Percentiles rank a stretch among this genome's conserved stretches.
Evolutionary conservation across 129 eudicot species (phyloP).

Genomic region (Ambrosia trifida): DNA sequence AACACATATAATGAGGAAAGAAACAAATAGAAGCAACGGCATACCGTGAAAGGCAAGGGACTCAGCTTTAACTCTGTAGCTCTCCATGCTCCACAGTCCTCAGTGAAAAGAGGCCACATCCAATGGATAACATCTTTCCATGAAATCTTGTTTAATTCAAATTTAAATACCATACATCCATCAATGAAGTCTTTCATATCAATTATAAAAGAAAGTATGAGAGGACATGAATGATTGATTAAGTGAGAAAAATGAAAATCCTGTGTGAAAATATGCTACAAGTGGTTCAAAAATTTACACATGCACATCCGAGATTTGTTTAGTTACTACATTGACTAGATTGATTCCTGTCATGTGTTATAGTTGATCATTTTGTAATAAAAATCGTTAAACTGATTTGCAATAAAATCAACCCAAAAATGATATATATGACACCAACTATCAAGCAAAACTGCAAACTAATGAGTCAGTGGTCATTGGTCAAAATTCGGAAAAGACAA

Average conservation of each 20-base stretch:
- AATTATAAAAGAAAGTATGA: conserved; percentile 8
- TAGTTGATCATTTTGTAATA: neutral
- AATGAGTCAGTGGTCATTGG: neutral
- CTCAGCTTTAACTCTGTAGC: conserved; percentile 68
- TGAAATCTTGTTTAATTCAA: conserved; percentile 46
- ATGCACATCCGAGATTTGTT: neutral
- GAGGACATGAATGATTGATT: conserved; percentile 18
- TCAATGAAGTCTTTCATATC: conserved; percentile 14
- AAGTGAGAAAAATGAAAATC: neutral
- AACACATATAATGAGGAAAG: conserved; percentile 3
- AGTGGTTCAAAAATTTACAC: neutral
- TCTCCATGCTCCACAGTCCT: conserved; percentile 95
- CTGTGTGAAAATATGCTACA: conserved; percentile 5
- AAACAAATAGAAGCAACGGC: conserved; percentile 20
- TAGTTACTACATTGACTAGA: conserved; percentile 8
- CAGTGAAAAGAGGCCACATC: conserved; percentile 98
- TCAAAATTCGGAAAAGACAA: neutral
- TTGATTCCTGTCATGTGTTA: neutral
- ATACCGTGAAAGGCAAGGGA: conserved; percentile 83
- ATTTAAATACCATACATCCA: conserved; percentile 9
- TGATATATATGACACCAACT: neutral
- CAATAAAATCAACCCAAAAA: neutral
- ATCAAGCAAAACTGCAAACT: conserved; percentile 18
- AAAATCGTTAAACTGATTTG: neutral
- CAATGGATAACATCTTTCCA: conserved; percentile 95